Evolutionary conservation across 305 asterid genomes (phyloP), one percentile per base, ranked within the genome.

Genomic region (Fraxinus albicans): DNA sequence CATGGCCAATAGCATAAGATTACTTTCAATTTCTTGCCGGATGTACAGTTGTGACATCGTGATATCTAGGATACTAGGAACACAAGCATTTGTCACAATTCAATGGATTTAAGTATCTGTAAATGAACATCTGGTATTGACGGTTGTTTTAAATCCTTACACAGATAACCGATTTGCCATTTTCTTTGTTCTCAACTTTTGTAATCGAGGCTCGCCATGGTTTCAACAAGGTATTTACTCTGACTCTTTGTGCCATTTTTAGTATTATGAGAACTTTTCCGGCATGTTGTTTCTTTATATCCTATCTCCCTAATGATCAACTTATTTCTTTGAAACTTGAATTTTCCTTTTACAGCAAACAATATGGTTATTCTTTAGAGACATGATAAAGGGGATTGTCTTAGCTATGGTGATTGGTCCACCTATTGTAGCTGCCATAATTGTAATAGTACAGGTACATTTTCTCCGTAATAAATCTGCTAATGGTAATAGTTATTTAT

Each of bases 131-230:
- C 1, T 70, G 76, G 10, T 15, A 6, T 29, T 70, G 76, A 70
- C 23, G 4, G 40, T 29, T 67, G n/a, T 78, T 72, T 86, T 36
- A 78, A 74, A 65, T 70, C 58, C n/a, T 42, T 72, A 7, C 85
- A 88, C 97, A 95, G 99, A 90, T 97, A 80, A 95, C 98, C 17
- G 99, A 97, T 83, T 89, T 97, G 86, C 99, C 99, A n/a, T 97
- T 95, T 89, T 92, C 99, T 36, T 79, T 97, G 83, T 97, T 90
- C 90, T 97, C 99, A 79, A 97, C 98, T 69, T 97, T 97, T 87
- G 96, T 97, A 85, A 97, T 97, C 84, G 99, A 97, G 90, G 90
- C 91, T 21, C 96, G 96, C 84, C 98, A 97, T 87, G 99, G 99
- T 82, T 97, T 97, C 86, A 97, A 97, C 90, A 97, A 97, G 91